phyloP scores from a whole-genome alignment of 371 early-diverging fungal species.

The Quaeritorhiza haematococci region DNA sequence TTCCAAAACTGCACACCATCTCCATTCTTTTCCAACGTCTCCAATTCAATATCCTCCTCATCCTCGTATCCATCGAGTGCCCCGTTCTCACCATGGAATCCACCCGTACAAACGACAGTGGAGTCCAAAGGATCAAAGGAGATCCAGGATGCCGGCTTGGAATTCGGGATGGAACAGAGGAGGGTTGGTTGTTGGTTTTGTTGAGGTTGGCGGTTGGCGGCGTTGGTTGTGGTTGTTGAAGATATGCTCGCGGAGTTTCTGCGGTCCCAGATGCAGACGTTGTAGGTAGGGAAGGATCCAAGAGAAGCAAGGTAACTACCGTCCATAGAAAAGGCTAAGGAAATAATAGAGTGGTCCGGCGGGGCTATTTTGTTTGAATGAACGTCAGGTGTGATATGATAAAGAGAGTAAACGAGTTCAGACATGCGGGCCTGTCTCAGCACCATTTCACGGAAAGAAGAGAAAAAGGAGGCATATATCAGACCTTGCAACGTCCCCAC shows the following conservation, averaged over 20 bases:
- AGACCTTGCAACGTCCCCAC: constrained; percentile 20
- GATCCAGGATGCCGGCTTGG: constrained; percentile 26
- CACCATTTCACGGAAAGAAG: neutral
- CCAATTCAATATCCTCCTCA: neutral
- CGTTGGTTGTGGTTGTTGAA: constrained; percentile 13
- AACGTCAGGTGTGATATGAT: neutral
- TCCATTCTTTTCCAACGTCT: no score
- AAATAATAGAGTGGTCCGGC: constrained; percentile 21
- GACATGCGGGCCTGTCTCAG: no score
- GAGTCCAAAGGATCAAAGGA: constrained; percentile 43
- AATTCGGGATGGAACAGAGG: neutral
- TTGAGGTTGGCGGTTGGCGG: neutral
- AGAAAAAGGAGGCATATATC: neutral
- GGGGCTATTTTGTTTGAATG: constrained; percentile 6
- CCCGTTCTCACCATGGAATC: no score
- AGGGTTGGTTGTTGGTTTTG: neutral
- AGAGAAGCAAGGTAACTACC: constrained; percentile 40
- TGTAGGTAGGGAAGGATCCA: constrained; percentile 33
- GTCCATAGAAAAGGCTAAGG: constrained; percentile 37
- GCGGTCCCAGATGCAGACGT: constrained; percentile 44
- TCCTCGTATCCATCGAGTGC: neutral
- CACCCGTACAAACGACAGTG: constrained; percentile 34
- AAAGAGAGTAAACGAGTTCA: neutral
- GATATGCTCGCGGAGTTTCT: constrained; percentile 15
- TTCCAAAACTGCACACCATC: constrained; percentile 37